Evolutionary conservation across 805 yeast species (phyloP), one percentile per base, ranked within the genome.

Genomic region (Candida pseudofarinosa): DNA sequence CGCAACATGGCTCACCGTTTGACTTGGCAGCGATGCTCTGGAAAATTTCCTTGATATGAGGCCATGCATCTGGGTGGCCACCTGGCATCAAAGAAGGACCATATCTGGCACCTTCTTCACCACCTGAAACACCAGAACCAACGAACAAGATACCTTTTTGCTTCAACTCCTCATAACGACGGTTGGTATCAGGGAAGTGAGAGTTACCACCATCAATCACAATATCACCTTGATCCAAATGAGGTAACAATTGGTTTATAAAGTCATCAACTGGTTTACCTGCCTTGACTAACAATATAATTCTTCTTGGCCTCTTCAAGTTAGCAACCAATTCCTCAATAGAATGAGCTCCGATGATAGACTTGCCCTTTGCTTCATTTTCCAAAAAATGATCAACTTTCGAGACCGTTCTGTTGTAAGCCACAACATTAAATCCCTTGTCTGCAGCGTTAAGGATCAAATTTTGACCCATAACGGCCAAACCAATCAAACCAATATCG

Each of bases 71-170:
- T 58, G 76, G 79, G 65, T 88, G 86, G 67, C 99, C 99, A 83
- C 99, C 99, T 59, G 99, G 99, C 99, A 91, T 91, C 71, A 91
- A 80, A 50, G 98, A 90, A 50, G 99, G 99, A 63, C 99, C 99
- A 72, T 86, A 80, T 75, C 99, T 88, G 60, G 99, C 99, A 79
- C 99, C 99, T 71, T 91, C 99, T 76, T 91, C 99, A 79, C 99
- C 99, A 73, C 99, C 99, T 57, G 98, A 91, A 53, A 93, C 98
- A 85, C 99, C 99, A 50, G 97, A 90, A 62, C 99, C 99, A 52
- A 91, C 98, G 57, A 88, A 93, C 53, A 80, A 74, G 63, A 90
- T 83, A 35, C 96, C 98, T 78, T 91, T 82, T 44, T 71, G 75
- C 69, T 85, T 81, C 67, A 91, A 80, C 66, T 89, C 96, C 46